Percentiles rank a stretch among this genome's conserved stretches.
phyloP scores from a whole-genome alignment of 352 stramenopile species.

The Phytophthora citricola region DNA sequence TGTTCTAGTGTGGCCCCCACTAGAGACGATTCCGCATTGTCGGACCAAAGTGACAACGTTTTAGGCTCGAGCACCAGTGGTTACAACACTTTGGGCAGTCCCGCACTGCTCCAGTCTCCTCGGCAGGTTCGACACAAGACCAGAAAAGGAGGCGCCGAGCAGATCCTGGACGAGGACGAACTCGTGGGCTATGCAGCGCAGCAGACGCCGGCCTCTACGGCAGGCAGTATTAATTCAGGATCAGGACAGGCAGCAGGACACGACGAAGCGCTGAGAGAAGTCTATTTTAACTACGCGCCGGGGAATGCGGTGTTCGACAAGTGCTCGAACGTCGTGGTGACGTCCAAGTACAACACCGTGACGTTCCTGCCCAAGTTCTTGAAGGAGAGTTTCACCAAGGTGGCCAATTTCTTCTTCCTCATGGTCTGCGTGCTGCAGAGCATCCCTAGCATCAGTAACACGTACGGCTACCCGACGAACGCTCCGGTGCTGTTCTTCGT shows the following conservation, averaged over 20 bases:
- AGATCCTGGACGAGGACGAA: conserved; percentile 37
- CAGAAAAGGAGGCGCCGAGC: conserved; percentile 5
- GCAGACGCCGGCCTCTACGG: conserved; percentile 15
- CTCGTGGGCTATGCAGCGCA: conserved; percentile 24
- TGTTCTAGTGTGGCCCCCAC: conserved; percentile 27
- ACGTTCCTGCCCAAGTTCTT: conserved; percentile 92
- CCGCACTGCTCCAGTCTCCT: conserved; percentile 41
- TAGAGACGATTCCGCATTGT: conserved; percentile 20
- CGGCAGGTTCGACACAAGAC: conserved; percentile 17
- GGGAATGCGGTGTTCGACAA: conserved; percentile 74
- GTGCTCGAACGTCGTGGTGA: conserved; percentile 87
- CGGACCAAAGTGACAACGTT: conserved; percentile 31
- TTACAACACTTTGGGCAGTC: conserved; percentile 48
- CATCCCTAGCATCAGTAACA: conserved; percentile 85
- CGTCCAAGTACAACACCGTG: conserved; percentile 90
- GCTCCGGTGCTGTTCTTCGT: conserved; percentile 89
- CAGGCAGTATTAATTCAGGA: conserved; percentile 4
- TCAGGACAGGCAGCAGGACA: conserved; percentile 12
- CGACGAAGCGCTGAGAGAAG: conserved; percentile 45
- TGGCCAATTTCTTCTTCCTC: conserved; percentile 95
- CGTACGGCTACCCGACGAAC: conserved; percentile 83
- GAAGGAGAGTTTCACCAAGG: conserved; percentile 87
- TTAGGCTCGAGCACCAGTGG: conserved; percentile 25
- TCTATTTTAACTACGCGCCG: conserved; percentile 78
- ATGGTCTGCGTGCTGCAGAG: conserved; percentile 91